Percentiles rank a stretch among this genome's conserved stretches.
Evolutionary conservation across 2,329 filamentous ascomycete genomes (phyloP).

Genomic region (Colletotrichum lupini): DNA sequence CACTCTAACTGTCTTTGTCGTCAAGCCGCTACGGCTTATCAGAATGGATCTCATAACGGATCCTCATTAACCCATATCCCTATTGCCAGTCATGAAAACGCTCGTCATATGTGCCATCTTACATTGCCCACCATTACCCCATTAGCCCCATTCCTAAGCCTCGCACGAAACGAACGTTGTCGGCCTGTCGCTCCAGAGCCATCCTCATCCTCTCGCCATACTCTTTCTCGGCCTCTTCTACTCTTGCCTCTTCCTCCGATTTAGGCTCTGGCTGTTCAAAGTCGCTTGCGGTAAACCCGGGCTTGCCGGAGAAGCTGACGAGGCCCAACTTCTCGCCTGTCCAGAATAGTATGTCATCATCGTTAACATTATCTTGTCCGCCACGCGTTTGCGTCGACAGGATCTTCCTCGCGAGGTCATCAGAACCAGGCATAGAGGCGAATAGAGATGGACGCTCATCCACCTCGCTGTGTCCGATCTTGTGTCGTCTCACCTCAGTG

Average conservation of each 20-base stretch:
- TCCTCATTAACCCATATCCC: background rate
- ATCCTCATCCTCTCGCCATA: conserved; percentile 80
- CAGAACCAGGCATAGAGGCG: conserved; percentile 62
- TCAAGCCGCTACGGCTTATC: background rate
- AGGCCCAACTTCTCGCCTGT: conserved; percentile 87
- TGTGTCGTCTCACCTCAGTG: conserved; percentile 66
- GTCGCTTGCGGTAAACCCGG: conserved; percentile 60
- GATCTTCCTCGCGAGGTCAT: conserved; percentile 85
- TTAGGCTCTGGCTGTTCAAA: conserved; percentile 60
- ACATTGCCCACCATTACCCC: conserved; percentile 6
- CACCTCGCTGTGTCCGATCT: conserved; percentile 65
- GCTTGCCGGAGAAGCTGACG: conserved; percentile 68
- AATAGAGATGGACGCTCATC: conserved; percentile 61
- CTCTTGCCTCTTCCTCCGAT: conserved; percentile 58
- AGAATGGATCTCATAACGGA: background rate
- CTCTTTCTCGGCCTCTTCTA: conserved; percentile 65
- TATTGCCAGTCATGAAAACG: background rate
- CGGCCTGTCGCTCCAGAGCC: conserved; percentile 80
- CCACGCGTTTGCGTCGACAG: conserved; percentile 65
- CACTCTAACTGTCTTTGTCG: background rate
- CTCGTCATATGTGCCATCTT: background rate
- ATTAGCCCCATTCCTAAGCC: conserved; percentile 59
- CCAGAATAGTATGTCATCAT: conserved; percentile 84
- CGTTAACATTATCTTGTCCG: conserved; percentile 49
- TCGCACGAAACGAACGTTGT: conserved; percentile 80